Evolutionary conservation across 176 grass and related monocot species (phyloP).

Genomic region (bread wheat (Triticum aestivum)): IWGSC_CS_RefSeq_v2.1 NC_057797.1:119766610-119767109

Average conservation of each 20-base stretch:
- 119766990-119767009: neutral
- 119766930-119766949: slow-evolving; percentile 70
- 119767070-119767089: neutral
- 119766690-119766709: neutral
- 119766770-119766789: slow-evolving; percentile 93
- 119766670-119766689: neutral
- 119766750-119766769: slow-evolving; percentile 97
- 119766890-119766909: slow-evolving; percentile 59
- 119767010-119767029: neutral
- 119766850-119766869: neutral
- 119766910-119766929: slow-evolving; percentile 82
- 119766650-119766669: neutral
- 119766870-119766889: neutral
- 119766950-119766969: neutral
- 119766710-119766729: neutral
- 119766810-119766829: neutral
- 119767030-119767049: neutral
- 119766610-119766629: neutral
- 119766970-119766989: neutral
- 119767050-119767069: neutral
- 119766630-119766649: neutral
- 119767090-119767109: neutral
- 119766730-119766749: slow-evolving; percentile 55
- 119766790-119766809: slow-evolving; percentile 91
- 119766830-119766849: neutral